Evolutionary conservation across 805 yeast genomes (phyloP), one percentile per base, ranked within the genome.

Genomic region (Pichia kluyveri): DNA sequence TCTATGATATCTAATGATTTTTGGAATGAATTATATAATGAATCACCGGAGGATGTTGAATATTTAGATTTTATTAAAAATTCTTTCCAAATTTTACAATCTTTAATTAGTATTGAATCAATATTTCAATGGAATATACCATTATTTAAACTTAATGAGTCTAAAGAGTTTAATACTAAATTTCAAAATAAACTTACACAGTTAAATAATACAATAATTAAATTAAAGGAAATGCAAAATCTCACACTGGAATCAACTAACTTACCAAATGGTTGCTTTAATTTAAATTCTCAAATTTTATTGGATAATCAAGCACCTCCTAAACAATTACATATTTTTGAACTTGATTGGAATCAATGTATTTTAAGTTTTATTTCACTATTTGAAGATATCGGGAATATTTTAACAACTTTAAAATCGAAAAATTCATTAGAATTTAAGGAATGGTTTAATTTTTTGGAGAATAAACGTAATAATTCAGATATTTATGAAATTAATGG

Each of bases 301-400:
- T 60, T 69, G 4, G 72, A 73, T 44, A 77, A 77, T 54, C 68
- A 69, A 45, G 62, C 74, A n/a, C 82, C 83, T 12, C 77, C 56
- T 28, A 58, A 52, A 55, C 53, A 42, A 54, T 59, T 52, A 60
- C 65, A 53, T 57, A 61, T 52, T 38, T 58, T 40, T 62, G 63
- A 27, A 48, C 61, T 51, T 18, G 30, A 38, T 4, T 52, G 54
- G 55, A 34, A 39, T 15, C 47, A 44, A 5, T 41, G 66, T 3
- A 46, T 60, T 5, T 42, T 41, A 6, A 54, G 56, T 40, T 39
- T 63, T 4, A 42, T 45, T 2, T 49, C 53, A 5, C 46, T 77
- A 53, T 63, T 72, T 11, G 44, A 58, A 0, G 81, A 76, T 56
- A 46, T 75, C 10, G 50, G 56, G 18, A 59, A 59, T 39, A 66